Evolutionary conservation across 441 rosid species (phyloP).

Genomic region (Gossypium davidsonii): DNA sequence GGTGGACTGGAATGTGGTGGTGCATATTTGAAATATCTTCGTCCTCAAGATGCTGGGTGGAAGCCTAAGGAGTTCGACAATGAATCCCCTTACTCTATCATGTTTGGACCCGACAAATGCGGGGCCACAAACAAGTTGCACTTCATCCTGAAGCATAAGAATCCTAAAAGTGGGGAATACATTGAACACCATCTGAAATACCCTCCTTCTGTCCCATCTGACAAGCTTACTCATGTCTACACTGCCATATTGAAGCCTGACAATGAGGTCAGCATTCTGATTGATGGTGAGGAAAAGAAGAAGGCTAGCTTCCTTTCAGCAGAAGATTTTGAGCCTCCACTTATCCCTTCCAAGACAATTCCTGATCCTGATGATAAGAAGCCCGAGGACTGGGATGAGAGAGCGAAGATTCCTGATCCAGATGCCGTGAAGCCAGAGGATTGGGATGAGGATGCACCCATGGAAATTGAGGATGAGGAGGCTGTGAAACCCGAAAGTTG

Average conservation of each 20-base stretch:
- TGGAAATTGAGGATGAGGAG: conserved; percentile 81
- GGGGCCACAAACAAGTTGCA: conserved; percentile 94
- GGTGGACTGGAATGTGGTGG: conserved; percentile 98
- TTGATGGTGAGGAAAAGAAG: conserved; percentile 93
- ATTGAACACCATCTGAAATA: conserved; percentile 84
- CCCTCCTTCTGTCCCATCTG: conserved; percentile 89
- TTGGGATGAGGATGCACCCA: conserved; percentile 96
- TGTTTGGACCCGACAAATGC: conserved; percentile 99
- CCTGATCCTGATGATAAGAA: conserved; percentile 93
- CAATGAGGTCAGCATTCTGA: conserved; percentile 62
- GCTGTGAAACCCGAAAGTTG: conserved; percentile 96
- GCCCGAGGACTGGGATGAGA: conserved; percentile 96
- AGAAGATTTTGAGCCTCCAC: conserved; percentile 85
- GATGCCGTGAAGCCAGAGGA: conserved; percentile 80
- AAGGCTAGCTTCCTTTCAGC: conserved; percentile 62
- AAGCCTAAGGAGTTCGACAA: conserved; percentile 56
- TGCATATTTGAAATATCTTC: conserved; percentile 80
- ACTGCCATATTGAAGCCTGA: conserved; percentile 87
- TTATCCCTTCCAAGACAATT: conserved; percentile 75
- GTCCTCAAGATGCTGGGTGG: conserved; percentile 94
- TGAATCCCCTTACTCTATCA: conserved; percentile 82
- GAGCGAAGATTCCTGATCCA: conserved; percentile 77
- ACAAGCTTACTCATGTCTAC: conserved; percentile 88
- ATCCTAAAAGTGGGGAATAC: conserved; percentile 83
- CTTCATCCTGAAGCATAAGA: conserved; percentile 89